A percentile compares a stretch with the other conserved stretches of the same genome.
phyloP scores from a whole-genome alignment of 331 rosid species.

The Phaseolus coccineus region DNA sequence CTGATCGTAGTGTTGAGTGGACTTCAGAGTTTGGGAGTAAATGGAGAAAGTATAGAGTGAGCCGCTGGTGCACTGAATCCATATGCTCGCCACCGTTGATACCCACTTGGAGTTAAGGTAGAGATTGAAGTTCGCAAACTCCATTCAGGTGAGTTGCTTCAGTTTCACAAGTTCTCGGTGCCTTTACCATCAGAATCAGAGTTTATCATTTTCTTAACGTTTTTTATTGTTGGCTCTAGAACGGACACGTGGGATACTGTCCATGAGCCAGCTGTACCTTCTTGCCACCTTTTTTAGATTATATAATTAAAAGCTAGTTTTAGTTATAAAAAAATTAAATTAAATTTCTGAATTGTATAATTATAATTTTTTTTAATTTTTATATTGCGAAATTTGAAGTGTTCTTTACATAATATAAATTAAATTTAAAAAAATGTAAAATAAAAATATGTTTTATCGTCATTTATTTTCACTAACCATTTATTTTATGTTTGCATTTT shows the following conservation, averaged over 20 bases:
- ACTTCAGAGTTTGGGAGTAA: constrained; percentile 78
- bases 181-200: neutral
- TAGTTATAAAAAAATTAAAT: too few relatives aligned
- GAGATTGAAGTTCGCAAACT: neutral
- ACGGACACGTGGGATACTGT: constrained; percentile 13
- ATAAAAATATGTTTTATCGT: too few relatives aligned
- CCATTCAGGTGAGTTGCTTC: constrained; percentile 8
- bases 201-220: neutral
- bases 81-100: constrained; percentile 76
- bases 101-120: constrained; percentile 58
- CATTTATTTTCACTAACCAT: too few relatives aligned
- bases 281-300: too few relatives aligned
- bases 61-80: constrained; percentile 85
- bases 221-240: neutral
- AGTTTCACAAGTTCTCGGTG: neutral
- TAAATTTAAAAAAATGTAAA: too few relatives aligned
- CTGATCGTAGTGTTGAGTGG: constrained; percentile 80
- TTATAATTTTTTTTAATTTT: too few relatives aligned
- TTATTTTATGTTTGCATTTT: too few relatives aligned
- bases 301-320: too few relatives aligned
- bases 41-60: constrained; percentile 83
- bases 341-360: too few relatives aligned
- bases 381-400: too few relatives aligned
- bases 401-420: too few relatives aligned
- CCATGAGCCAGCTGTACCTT: neutral